Conservation (phyloP, 139 green algal species). For the Pleodorina starrii region DNA sequence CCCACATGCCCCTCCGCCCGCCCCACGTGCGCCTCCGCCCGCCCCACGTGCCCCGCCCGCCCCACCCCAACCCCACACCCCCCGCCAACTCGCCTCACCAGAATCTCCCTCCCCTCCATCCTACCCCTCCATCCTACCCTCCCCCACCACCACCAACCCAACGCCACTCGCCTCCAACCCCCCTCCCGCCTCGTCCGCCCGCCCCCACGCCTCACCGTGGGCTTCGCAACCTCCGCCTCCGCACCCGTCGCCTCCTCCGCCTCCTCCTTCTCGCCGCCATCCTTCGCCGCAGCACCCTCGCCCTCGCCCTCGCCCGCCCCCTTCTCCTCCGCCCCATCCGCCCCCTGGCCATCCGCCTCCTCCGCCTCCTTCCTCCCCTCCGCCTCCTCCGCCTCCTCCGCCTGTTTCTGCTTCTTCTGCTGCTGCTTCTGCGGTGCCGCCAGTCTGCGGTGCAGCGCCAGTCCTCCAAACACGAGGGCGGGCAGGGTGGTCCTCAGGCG, state of each 20-base stretch:
- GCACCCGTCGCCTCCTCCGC: background rate
- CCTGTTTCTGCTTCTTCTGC: background rate
- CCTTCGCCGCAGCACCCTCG: background rate
- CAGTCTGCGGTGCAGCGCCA: conserved; percentile 65
- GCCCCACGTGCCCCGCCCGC: too few species aligned
- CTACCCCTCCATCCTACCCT: background rate
- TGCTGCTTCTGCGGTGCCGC: background rate
- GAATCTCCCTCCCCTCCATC: too few species aligned
- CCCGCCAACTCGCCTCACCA: too few species aligned
- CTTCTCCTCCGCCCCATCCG: background rate
- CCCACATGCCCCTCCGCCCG: too few species aligned
- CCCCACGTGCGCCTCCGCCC: too few species aligned
- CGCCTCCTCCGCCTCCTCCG: background rate
- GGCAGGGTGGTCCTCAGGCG: conserved; percentile 87
- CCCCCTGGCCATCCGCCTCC: background rate
- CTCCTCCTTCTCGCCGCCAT: background rate
- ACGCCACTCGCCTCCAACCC: too few species aligned
- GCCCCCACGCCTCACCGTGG: background rate
- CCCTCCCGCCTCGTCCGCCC: too few species aligned
- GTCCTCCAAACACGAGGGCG: conserved; percentile 81
- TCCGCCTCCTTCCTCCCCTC: background rate
- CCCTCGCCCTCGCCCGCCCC: background rate
- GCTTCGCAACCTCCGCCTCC: background rate
- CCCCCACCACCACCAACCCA: background rate
- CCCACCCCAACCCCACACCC: too few species aligned